These are phyloP conservation scores for Hemileccinum rubropunctum DNA, from an alignment of 768 basidiomycete genomes.

Conservation along the genomic window DNA sequence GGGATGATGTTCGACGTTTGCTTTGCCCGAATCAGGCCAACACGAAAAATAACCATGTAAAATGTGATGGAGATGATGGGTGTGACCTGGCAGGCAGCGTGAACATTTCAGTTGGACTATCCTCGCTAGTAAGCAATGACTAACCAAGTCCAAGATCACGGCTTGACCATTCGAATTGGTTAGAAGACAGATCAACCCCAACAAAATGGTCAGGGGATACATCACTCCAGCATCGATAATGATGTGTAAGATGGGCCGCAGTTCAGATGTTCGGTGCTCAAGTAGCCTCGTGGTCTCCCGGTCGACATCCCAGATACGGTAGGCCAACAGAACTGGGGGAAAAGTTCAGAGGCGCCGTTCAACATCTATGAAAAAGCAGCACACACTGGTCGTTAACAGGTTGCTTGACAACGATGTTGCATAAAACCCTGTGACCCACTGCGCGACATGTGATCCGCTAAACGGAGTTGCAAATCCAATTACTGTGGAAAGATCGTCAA, in stretches of 20 bases:
- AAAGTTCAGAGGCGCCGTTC: background rate
- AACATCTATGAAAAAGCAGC: background rate
- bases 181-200: background rate
- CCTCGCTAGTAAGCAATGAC: background rate
- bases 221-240: constrained; percentile 7
- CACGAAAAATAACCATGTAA: too few species aligned
- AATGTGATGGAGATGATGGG: too few species aligned
- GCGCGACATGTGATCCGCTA: too few species aligned
- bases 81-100: too few species aligned
- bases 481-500: background rate
- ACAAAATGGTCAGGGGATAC: background rate
- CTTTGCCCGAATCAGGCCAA: too few species aligned
- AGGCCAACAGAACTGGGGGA: background rate
- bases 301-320: constrained; percentile 6
- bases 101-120: too few species aligned
- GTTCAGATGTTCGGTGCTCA: background rate
- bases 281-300: background rate
- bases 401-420: too few species aligned
- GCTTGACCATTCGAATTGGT: constrained; percentile 3
- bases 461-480: too few species aligned
- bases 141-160: constrained; percentile 6
- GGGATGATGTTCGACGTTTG: too few species aligned
- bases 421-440: too few species aligned
- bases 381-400: constrained; percentile 1
- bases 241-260: background rate